Conservation (phyloP, 257 asterid species). For the Anisodus acutangulus region DNA sequence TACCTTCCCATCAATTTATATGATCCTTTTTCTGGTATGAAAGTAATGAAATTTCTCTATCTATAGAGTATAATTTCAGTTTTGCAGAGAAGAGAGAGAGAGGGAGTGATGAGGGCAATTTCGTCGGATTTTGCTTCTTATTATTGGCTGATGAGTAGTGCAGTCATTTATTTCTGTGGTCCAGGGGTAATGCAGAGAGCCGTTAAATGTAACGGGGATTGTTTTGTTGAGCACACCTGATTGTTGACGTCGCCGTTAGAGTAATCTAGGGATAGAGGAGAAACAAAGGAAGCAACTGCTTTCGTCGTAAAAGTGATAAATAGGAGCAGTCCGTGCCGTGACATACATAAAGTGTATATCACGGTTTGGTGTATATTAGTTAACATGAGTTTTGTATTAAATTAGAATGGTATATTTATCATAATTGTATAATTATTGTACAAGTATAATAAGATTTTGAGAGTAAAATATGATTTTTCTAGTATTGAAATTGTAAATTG, state of each 20-base stretch:
- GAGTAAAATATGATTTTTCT: too few relatives aligned
- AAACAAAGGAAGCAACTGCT: neutral
- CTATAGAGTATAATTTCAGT: conserved; percentile 5
- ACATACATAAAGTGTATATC: too few relatives aligned
- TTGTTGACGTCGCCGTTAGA: conserved; percentile 29
- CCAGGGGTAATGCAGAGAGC: neutral
- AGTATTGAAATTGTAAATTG: too few relatives aligned
- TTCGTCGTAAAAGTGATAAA: neutral
- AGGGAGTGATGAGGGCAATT: conserved; percentile 17
- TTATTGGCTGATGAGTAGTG: conserved; percentile 24
- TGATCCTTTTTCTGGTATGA: neutral
- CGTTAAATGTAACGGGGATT: conserved; percentile 20
- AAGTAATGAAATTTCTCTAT: neutral
- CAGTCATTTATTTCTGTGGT: neutral
- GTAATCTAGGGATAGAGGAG: neutral
- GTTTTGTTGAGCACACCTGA: neutral
- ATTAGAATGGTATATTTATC: too few relatives aligned
- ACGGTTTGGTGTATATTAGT: too few relatives aligned
- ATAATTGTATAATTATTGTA: too few relatives aligned
- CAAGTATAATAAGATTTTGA: too few relatives aligned
- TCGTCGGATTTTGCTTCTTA: conserved; percentile 13
- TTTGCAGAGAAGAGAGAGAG: conserved; percentile 37
- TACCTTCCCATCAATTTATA: conserved; percentile 27
- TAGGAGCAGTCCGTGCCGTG: too few relatives aligned
- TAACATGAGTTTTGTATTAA: too few relatives aligned